Percentiles rank a stretch among this genome's conserved stretches.
phyloP scores from a whole-genome alignment of 257 asterid species.

The Solanum bukasovii region DNA sequence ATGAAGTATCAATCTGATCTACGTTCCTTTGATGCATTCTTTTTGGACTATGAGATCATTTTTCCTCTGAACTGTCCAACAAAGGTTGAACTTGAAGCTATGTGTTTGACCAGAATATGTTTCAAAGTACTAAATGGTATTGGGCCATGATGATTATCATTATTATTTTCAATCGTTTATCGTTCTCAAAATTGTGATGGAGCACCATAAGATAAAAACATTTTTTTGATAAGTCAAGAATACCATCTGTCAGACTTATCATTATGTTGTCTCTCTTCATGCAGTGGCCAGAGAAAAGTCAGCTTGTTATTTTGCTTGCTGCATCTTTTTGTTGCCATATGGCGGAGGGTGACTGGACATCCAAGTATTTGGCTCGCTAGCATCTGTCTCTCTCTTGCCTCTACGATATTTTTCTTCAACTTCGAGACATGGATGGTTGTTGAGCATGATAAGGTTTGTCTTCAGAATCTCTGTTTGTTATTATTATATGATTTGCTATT shows the following conservation, averaged over 20 bases:
- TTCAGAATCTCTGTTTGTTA: background rate
- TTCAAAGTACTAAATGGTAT: background rate
- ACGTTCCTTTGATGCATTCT: background rate
- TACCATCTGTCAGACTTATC: background rate
- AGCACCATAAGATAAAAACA: background rate
- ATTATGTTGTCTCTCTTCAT: conserved; percentile 9
- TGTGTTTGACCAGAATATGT: background rate
- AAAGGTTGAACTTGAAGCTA: background rate
- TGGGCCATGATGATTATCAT: background rate
- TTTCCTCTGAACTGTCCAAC: background rate
- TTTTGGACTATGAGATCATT: background rate
- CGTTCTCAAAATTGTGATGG: background rate
- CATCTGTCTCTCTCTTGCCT: conserved; percentile 60
- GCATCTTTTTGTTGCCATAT: conserved; percentile 53
- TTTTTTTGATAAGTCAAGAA: background rate
- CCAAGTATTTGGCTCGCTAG: conserved; percentile 53
- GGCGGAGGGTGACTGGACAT: conserved; percentile 37
- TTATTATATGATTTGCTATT: background rate
- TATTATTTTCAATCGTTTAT: background rate
- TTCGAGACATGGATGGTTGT: conserved; percentile 90
- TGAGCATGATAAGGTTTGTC: conserved; percentile 73
- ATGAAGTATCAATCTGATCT: background rate
- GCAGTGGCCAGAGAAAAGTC: conserved; percentile 75
- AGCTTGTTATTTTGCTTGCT: conserved; percentile 59
- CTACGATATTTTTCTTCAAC: conserved; percentile 59